Evolutionary conservation across 1,284 basidiomycete species (phyloP), one percentile per base, ranked within the genome.

Genomic region (Clitocybe nebularis): DNA sequence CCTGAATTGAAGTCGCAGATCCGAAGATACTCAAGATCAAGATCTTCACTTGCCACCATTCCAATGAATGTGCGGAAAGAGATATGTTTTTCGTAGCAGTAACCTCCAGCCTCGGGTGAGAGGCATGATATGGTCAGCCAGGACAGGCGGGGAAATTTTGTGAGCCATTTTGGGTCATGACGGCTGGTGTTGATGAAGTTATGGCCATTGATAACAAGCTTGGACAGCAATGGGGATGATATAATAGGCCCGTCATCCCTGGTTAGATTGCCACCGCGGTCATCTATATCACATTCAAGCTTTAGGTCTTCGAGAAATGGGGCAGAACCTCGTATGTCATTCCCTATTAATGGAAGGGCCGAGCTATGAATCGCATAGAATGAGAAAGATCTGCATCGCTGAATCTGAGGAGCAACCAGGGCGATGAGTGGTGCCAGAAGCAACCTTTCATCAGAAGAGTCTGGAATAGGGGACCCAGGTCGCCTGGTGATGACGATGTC

Each of bases 271-370:
- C 23, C 4, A 9, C 6, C 29, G 17, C 37, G 29, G n/a, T 44
- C 43, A 19, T 44, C 43, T 5, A 34, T 10, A n/a, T 35, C 21
- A 16, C 36, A 44, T n/a, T 35, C 36, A 8, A 44, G 24, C 17
- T 30, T 39, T 11, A 39, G 22, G 2, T 17, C 34, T 13, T 23
- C 17, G 5, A 44, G 21, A 21, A 24, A 1, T 4, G 36, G 36
- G 5, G 23, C 21, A 14, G 21, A 26, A 3, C 37, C 29, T 2
- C 16, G 9, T 6, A 44, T 23, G 23, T 39, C 29, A 14, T 20
- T 26, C 6, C 30, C 43, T 5, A 39, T 8, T 8, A 30, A n/a
- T 5, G 43, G 43, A 3, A 44, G 37, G 2, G 43, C 28, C 11
- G 37, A 44, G 21, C 29, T 22, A 10, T 39, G 36, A 16, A 22